Evolutionary conservation across 1,284 basidiomycete genomes (phyloP).

Genomic region (Cryptococcus neoformans): DNA sequence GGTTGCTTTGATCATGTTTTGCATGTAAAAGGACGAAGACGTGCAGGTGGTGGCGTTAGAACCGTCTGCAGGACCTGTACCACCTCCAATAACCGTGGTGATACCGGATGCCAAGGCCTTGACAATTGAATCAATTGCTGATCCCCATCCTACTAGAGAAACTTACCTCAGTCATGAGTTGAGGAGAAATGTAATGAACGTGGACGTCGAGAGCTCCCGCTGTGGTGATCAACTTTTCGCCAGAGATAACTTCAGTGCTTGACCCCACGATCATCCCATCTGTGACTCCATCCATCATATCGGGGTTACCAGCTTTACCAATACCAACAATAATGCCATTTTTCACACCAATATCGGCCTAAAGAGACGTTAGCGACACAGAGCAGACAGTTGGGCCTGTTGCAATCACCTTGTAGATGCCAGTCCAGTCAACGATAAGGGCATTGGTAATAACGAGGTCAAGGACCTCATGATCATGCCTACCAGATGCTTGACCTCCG

Average conservation of each 20-base stretch:
- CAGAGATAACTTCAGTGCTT: conserved; percentile 90
- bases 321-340: conserved; percentile 79
- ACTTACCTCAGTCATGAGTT: conserved; percentile 68
- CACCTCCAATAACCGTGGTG: conserved; percentile 87
- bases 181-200: conserved; percentile 90
- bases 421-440: conserved; percentile 90
- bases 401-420: conserved; percentile 79
- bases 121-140: neutral
- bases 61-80: conserved; percentile 88
- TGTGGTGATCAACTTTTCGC: conserved; percentile 89
- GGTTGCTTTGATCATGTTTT: conserved; percentile 81
- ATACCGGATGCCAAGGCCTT: conserved; percentile 58
- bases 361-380: neutral
- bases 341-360: conserved; percentile 97
- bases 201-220: conserved; percentile 93
- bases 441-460: conserved; percentile 95
- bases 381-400: neutral
- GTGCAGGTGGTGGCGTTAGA: conserved; percentile 96
- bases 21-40: conserved; percentile 79
- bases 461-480: conserved; percentile 64
- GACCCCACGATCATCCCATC: conserved; percentile 75
- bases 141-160: neutral
- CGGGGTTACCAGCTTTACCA: conserved; percentile 96
- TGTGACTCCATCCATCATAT: conserved; percentile 81
- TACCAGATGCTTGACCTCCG: conserved; percentile 87